These are phyloP conservation scores for Acer campestre DNA, from an alignment of 345 rosid species.

Conservation along the genomic window DNA sequence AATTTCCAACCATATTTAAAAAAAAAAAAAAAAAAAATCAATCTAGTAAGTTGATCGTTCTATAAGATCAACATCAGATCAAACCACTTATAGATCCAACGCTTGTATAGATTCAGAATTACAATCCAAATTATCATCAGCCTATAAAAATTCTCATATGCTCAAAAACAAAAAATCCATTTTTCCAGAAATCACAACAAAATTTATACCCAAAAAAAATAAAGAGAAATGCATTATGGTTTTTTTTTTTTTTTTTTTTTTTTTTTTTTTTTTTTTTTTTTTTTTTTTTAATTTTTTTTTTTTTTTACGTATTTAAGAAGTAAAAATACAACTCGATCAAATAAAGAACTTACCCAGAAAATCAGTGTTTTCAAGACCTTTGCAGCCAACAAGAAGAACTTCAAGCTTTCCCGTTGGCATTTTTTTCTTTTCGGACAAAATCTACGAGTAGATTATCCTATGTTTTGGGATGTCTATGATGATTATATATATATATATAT, in stretches of 20 bases:
- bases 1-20: too few species aligned
- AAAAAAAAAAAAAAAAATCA: background rate
- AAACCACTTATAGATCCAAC: background rate
- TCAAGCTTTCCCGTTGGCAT: slow-evolving; percentile 50
- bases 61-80: background rate
- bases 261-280: too few species aligned
- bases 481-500: too few species aligned
- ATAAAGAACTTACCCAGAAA: slow-evolving; percentile 31
- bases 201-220: background rate
- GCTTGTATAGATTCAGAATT: background rate
- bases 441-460: background rate
- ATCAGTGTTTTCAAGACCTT: slow-evolving; percentile 45
- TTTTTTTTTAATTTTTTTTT: too few species aligned
- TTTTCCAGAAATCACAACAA: background rate
- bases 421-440: background rate
- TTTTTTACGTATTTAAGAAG: background rate
- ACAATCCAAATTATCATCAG: background rate
- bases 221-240: background rate
- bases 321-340: background rate
- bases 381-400: slow-evolving; percentile 51
- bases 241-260: too few species aligned
- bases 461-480: background rate
- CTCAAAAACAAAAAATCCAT: background rate
- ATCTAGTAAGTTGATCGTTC: background rate
- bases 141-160: background rate